Conservation (phyloP, 371 early-diverging fungal genomes). For the Mucor piriformis region DNA sequence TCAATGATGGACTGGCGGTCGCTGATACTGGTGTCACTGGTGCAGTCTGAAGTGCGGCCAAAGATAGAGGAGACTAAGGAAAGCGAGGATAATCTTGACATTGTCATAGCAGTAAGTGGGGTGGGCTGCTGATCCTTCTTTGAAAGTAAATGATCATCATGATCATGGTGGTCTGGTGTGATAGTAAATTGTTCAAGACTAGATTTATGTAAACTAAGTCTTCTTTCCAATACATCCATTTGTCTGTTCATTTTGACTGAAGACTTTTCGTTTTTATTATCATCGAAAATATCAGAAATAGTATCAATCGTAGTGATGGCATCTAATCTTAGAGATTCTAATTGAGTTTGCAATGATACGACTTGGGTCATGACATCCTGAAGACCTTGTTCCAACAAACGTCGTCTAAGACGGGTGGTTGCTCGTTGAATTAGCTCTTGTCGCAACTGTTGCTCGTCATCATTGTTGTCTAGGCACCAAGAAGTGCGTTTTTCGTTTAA, state of each 20-base stretch:
- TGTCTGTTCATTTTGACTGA: constrained; percentile 24
- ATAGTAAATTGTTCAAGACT: constrained; percentile 7
- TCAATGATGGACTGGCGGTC: background rate
- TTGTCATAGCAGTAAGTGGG: constrained; percentile 25
- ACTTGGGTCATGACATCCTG: constrained; percentile 34
- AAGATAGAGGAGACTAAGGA: constrained; percentile 41
- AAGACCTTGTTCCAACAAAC: constrained; percentile 26
- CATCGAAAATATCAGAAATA: constrained; percentile 23
- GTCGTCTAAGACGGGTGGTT: constrained; percentile 20
- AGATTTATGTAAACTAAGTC: constrained; percentile 26
- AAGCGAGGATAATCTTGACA: constrained; percentile 37
- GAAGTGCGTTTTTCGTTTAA: constrained; percentile 19
- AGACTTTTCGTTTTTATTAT: constrained; percentile 5
- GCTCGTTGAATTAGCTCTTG: constrained; percentile 29
- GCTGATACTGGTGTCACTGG: constrained; percentile 13
- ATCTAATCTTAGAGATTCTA: constrained; percentile 36
- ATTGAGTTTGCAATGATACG: constrained; percentile 26
- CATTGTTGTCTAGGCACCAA: constrained; percentile 7
- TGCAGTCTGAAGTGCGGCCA: constrained; percentile 14
- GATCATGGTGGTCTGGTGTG: no score
- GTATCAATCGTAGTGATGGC: constrained; percentile 35
- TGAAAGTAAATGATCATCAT: background rate
- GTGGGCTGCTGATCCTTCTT: background rate
- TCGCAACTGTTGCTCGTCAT: constrained; percentile 17
- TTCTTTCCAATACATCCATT: constrained; percentile 41